Conservation (phyloP, 768 basidiomycete species). For the Boletus huronensis region DNA sequence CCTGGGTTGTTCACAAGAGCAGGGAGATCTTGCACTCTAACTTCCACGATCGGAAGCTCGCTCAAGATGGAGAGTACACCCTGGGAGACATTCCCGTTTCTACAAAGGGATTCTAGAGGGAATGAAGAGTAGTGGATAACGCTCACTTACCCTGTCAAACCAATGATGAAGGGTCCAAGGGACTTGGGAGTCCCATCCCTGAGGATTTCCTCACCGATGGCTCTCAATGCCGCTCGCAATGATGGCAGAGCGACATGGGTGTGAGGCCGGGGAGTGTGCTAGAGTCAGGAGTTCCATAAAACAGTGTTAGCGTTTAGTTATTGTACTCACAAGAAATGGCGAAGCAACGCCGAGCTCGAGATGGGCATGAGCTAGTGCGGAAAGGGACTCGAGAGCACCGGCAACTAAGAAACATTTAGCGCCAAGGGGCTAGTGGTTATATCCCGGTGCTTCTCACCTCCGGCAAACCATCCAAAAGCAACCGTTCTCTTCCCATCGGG, state of each 20-base stretch:
- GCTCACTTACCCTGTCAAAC: constrained; percentile 69
- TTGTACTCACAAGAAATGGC: constrained; percentile 67
- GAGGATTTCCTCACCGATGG: constrained; percentile 54
- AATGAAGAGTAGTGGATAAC: not conserved
- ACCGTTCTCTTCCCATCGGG: constrained; percentile 69
- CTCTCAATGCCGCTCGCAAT: constrained; percentile 50
- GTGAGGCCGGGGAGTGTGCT: constrained; percentile 78
- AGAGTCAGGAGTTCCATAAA: not conserved
- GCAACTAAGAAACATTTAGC: constrained; percentile 50
- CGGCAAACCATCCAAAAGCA: constrained; percentile 91
- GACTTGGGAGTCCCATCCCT: constrained; percentile 55
- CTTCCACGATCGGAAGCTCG: constrained; percentile 63
- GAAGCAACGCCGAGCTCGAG: constrained; percentile 76
- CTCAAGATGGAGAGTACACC: constrained; percentile 71
- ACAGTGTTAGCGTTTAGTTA: not conserved
- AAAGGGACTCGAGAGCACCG: constrained; percentile 79
- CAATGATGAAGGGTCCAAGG: constrained; percentile 76
- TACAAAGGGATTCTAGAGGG: constrained; percentile 25
- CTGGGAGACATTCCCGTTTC: constrained; percentile 77
- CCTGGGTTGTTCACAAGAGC: constrained; percentile 51
- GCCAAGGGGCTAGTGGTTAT: not conserved
- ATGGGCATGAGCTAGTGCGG: constrained; percentile 73
- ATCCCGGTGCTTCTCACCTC: constrained; percentile 49
- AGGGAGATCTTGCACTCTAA: constrained; percentile 55
- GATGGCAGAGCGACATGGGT: constrained; percentile 56